These are phyloP conservation scores for Arthrobotrys iridis DNA, from an alignment of 2,329 filamentous ascomycete genomes.

Conservation along the genomic window DNA sequence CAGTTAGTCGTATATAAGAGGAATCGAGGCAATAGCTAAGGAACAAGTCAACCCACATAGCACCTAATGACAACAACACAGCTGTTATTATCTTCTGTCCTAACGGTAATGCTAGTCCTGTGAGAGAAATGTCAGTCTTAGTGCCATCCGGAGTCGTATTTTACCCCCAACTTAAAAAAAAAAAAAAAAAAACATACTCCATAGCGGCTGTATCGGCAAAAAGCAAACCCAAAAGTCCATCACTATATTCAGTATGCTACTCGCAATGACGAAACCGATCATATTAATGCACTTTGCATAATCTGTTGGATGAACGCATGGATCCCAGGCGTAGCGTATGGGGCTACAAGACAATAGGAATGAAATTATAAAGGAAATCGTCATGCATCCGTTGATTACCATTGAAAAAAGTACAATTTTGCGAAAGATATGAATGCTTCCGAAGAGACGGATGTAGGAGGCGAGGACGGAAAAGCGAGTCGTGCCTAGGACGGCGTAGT, in stretches of 20 bases:
- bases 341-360: constrained; percentile 16
- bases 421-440: constrained; percentile 26
- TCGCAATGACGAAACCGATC: constrained; percentile 15
- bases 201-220: constrained; percentile 36
- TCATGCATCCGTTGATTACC: constrained; percentile 28
- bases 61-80: constrained; percentile 28
- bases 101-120: constrained; percentile 28
- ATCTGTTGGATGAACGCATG: constrained; percentile 19
- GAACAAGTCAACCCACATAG: constrained; percentile 10
- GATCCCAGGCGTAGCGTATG: constrained; percentile 16
- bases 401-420: constrained; percentile 30
- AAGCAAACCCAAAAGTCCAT: constrained; percentile 45
- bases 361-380: constrained; percentile 23
- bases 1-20: not conserved
- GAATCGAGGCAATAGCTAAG: not conserved
- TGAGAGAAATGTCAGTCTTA: not conserved
- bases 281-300: constrained; percentile 22
- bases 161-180: not conserved
- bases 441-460: constrained; percentile 56
- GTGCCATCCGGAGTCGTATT: too few species aligned
- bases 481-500: constrained; percentile 49
- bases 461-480: constrained; percentile 55
- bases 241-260: constrained; percentile 29
- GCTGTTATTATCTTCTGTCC: constrained; percentile 42
- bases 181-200: constrained; percentile 16